Evolutionary conservation across 257 asterid species (phyloP).

Genomic region (Solanum bulbocastanum): DNA sequence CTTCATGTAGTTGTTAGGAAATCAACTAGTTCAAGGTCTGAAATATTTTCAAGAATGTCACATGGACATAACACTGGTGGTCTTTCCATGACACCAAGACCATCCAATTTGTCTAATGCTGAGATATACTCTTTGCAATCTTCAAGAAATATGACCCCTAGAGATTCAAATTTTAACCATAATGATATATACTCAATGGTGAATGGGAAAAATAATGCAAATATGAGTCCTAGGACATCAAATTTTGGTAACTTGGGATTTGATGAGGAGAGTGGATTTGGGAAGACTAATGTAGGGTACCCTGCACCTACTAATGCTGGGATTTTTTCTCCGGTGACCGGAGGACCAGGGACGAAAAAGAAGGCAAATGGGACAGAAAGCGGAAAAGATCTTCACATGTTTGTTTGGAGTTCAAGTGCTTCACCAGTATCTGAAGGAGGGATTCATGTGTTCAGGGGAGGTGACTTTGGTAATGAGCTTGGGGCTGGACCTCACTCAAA

Average conservation of each 20-base stretch:
- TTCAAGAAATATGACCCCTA: conserved; percentile 51
- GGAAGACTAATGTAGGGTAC: neutral
- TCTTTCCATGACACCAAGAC: conserved; percentile 37
- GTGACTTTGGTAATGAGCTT: conserved; percentile 48
- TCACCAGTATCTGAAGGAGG: conserved; percentile 57
- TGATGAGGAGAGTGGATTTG: conserved; percentile 45
- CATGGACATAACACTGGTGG: conserved; percentile 35
- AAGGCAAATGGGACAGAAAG: conserved; percentile 9
- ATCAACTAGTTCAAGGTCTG: conserved; percentile 50
- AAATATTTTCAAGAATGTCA: conserved; percentile 36
- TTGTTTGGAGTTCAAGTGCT: conserved; percentile 34
- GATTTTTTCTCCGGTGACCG: neutral
- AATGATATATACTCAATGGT: conserved; percentile 49
- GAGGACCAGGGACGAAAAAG: neutral
- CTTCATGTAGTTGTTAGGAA: conserved; percentile 56
- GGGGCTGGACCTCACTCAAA: conserved; percentile 70
- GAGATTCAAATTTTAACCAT: conserved; percentile 51
- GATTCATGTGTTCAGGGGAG: conserved; percentile 86
- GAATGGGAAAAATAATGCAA: conserved; percentile 21
- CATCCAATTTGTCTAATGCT: conserved; percentile 52
- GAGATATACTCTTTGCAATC: conserved; percentile 73
- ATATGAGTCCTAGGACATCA: conserved; percentile 42
- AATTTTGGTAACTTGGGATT: conserved; percentile 29
- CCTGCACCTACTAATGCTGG: conserved; percentile 7
- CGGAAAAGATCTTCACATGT: conserved; percentile 32